Conservation (phyloP, 345 rosid genomes). For the Syzygium oleosum region DNA sequence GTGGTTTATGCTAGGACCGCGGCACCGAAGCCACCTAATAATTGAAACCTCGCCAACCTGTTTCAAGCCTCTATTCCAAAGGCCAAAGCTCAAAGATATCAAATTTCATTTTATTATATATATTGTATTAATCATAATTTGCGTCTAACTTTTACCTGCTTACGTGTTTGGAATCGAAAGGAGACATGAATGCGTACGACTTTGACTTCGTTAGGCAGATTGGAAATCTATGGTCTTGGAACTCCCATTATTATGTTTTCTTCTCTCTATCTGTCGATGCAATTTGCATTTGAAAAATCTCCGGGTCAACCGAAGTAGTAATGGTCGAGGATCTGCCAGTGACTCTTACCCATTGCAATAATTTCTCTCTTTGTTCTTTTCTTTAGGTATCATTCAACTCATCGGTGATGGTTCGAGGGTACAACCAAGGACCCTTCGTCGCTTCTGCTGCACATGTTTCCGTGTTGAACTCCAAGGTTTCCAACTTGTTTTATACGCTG, state of each 20-base stretch:
- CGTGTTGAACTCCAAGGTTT: neutral
- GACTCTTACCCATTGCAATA: neutral
- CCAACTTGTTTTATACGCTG: neutral
- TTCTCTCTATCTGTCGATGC: neutral
- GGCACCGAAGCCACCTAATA: neutral
- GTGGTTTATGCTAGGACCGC: neutral
- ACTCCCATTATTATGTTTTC: neutral
- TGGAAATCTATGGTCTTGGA: neutral
- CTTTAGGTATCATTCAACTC: neutral
- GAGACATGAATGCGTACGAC: neutral
- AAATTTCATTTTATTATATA: neutral
- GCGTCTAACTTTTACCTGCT: neutral
- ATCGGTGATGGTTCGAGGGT: neutral
- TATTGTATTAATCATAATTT: neutral
- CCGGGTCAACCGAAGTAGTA: neutral
- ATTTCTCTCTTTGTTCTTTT: neutral
- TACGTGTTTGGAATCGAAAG: neutral
- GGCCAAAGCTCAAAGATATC: neutral
- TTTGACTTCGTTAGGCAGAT: slow-evolving; percentile 1
- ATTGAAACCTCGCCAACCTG: neutral
- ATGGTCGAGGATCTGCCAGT: too few relatives aligned
- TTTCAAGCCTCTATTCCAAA: neutral
- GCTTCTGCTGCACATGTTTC: neutral
- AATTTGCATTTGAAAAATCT: too few relatives aligned
- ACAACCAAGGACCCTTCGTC: neutral